Conservation (phyloP, 2,329 filamentous ascomycete species). For the Lachnellula suecica region DNA sequence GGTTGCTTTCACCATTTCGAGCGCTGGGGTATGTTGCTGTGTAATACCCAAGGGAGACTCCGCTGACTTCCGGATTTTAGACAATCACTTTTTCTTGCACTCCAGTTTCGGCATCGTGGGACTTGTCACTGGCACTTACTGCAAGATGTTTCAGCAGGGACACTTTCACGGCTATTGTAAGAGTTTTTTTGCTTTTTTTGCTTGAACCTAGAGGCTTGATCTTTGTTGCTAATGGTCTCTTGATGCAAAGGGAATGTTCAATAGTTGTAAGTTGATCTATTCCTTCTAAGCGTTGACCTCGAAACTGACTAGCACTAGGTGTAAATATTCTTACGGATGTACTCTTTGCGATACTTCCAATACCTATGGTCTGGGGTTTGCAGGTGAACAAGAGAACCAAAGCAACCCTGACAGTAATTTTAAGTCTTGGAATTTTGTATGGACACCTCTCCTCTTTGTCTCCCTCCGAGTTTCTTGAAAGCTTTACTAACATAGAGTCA, state of each 20-base stretch:
- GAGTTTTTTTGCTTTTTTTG: neutral
- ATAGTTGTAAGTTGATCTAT: constrained; percentile 39
- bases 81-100: constrained; percentile 48
- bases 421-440: constrained; percentile 26
- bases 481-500: neutral
- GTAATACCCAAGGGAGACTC: neutral
- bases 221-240: neutral
- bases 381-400: constrained; percentile 43
- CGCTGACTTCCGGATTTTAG: constrained; percentile 2
- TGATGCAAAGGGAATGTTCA: constrained; percentile 37
- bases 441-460: neutral
- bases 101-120: constrained; percentile 45
- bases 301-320: constrained; percentile 4
- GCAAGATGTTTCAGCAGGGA: constrained; percentile 42
- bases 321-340: constrained; percentile 28
- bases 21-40: constrained; percentile 31
- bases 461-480: neutral
- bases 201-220: neutral
- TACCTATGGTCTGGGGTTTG: constrained; percentile 42
- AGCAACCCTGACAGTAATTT: constrained; percentile 32
- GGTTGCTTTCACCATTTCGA: constrained; percentile 40
- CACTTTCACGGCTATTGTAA: constrained; percentile 41
- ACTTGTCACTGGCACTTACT: constrained; percentile 33
- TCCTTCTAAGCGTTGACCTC: neutral
- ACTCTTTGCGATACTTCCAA: constrained; percentile 39